A percentile compares a stretch with the other conserved stretches of the same genome.
These are phyloP conservation scores for Cercospora berteroae DNA, from an alignment of 2,329 filamentous ascomycete species.

Conservation along the genomic window DNA sequence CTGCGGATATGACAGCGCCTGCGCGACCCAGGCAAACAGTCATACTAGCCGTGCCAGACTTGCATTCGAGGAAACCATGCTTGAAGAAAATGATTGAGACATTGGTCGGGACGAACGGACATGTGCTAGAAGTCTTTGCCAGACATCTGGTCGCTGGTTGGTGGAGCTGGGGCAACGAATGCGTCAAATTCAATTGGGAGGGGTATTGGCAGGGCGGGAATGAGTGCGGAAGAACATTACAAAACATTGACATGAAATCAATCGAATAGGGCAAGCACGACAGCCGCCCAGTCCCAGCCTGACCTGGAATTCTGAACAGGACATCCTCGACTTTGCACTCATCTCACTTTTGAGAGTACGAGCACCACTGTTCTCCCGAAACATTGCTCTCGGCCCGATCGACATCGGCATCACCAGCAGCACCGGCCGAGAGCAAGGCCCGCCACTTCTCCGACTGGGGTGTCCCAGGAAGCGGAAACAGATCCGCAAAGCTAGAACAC, in stretches of 20 bases:
- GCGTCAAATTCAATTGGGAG: constrained; percentile 64
- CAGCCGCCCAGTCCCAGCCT: background rate
- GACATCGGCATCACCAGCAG: background rate
- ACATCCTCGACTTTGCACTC: background rate
- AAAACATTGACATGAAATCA: background rate
- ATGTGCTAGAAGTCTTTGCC: constrained; percentile 73
- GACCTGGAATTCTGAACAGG: background rate
- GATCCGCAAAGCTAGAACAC: background rate
- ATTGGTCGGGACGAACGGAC: constrained; percentile 53
- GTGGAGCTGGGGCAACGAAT: constrained; percentile 77
- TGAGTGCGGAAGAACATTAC: background rate
- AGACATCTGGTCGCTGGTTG: constrained; percentile 71
- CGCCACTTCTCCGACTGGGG: background rate
- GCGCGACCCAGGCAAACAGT: constrained; percentile 51
- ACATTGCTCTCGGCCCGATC: background rate
- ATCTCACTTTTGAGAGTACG: background rate
- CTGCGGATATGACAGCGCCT: background rate
- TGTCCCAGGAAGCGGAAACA: background rate
- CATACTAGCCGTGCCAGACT: constrained; percentile 67
- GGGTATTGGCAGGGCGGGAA: constrained; percentile 47
- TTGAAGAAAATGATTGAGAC: constrained; percentile 60
- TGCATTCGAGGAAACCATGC: constrained; percentile 77
- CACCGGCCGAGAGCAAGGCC: background rate
- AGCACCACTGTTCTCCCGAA: background rate
- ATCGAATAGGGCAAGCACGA: background rate